These are phyloP conservation scores for Geotrichum restrictum DNA, from an alignment of 1,139 yeast genomes.

Conservation along the genomic window DNA sequence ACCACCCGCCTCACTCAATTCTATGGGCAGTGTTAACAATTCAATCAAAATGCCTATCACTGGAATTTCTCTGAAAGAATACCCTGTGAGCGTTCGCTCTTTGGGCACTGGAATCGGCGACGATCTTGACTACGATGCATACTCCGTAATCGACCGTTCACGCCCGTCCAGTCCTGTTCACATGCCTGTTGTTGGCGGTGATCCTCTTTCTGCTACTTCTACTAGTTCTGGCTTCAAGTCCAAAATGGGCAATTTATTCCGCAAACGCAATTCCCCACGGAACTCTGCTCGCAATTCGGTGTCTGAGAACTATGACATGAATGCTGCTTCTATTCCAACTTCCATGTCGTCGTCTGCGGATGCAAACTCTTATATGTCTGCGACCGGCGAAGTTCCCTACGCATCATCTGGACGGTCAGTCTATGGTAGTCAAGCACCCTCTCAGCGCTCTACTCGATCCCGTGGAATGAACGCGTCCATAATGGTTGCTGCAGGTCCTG, in stretches of 20 bases:
- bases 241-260: conserved; percentile 8
- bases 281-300: background rate
- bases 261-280: conserved; percentile 2
- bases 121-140: conserved; percentile 10
- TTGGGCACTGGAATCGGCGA: conserved; percentile 6
- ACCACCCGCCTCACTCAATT: background rate
- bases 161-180: conserved; percentile 6
- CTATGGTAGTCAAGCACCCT: background rate
- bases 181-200: conserved; percentile 5
- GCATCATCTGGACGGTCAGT: conserved; percentile 4
- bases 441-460: background rate
- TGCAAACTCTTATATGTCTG: background rate
- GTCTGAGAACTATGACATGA: conserved; percentile 1
- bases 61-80: conserved; percentile 6
- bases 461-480: background rate
- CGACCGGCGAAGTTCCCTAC: background rate
- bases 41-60: conserved; percentile 14
- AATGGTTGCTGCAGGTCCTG: conserved; percentile 3
- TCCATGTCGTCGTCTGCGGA: conserved; percentile 10
- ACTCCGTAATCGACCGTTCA: conserved; percentile 8
- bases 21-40: conserved; percentile 1
- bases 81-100: conserved; percentile 8
- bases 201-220: background rate
- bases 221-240: background rate
- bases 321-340: background rate